These are phyloP conservation scores for Tolypocladium nubicola DNA, from an alignment of 2,329 filamentous ascomycete genomes.

Conservation along the genomic window DNA sequence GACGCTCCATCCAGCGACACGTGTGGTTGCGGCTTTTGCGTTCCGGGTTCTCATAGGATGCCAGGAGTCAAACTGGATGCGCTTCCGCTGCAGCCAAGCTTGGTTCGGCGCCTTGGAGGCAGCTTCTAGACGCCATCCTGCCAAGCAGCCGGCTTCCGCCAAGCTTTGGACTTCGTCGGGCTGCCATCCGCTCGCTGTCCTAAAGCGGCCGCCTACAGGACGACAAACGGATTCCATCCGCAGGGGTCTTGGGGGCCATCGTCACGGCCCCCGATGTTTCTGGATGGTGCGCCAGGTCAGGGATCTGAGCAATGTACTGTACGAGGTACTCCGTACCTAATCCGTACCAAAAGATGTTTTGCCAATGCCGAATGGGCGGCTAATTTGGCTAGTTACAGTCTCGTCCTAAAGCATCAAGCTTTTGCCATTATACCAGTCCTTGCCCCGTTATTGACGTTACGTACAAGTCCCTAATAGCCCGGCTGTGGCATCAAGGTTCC, in stretches of 20 bases:
- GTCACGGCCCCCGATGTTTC: not conserved
- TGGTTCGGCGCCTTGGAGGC: not conserved
- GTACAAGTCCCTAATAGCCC: too few relatives aligned
- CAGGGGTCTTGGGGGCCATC: not conserved
- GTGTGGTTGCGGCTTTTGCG: not conserved
- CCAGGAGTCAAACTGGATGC: not conserved
- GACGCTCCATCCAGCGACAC: not conserved
- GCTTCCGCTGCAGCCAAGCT: not conserved
- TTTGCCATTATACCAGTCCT: too few relatives aligned
- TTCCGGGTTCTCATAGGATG: not conserved
- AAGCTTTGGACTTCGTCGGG: too few relatives aligned
- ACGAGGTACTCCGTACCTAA: too few relatives aligned
- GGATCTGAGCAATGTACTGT: not conserved
- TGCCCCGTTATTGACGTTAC: too few relatives aligned
- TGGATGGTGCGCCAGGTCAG: not conserved
- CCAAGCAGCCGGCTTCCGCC: too few relatives aligned
- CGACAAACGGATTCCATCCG: not conserved
- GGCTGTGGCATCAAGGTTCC: not conserved
- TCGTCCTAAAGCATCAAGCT: too few relatives aligned
- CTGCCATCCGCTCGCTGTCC: not conserved
- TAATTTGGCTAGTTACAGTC: too few relatives aligned
- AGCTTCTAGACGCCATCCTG: not conserved
- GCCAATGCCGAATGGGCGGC: too few relatives aligned
- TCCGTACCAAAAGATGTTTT: too few relatives aligned
- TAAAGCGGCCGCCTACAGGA: not conserved